phyloP scores from a whole-genome alignment of 2,329 filamentous ascomycete species.

The Emmonsiellopsis sp. region DNA sequence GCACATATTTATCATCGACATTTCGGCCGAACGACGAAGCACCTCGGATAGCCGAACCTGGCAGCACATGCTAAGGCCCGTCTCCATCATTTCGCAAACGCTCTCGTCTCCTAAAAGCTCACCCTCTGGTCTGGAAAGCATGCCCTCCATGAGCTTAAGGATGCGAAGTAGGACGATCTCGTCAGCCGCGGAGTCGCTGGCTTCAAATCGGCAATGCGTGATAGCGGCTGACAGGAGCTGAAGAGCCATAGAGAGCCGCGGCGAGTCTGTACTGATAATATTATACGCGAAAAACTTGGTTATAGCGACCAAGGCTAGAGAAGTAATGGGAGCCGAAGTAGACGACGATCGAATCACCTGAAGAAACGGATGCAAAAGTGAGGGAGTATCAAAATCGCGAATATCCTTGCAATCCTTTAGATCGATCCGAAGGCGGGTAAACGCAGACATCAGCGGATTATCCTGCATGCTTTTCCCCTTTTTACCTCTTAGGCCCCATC shows the following conservation, averaged over 20 bases:
- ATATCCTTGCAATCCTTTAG: slow-evolving; percentile 87
- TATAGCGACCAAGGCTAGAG: slow-evolving; percentile 82
- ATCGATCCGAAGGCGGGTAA: slow-evolving; percentile 80
- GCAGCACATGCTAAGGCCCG: slow-evolving; percentile 92
- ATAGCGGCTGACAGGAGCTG: slow-evolving; percentile 89
- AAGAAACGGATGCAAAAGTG: slow-evolving; percentile 84
- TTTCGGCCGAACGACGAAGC: slow-evolving; percentile 81
- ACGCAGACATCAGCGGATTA: slow-evolving; percentile 90
- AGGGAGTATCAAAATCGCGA: slow-evolving; percentile 75
- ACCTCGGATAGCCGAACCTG: slow-evolving; percentile 86
- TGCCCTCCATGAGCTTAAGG: slow-evolving; percentile 93
- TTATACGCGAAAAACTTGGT: slow-evolving; percentile 96
- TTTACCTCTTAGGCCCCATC: slow-evolving; percentile 91
- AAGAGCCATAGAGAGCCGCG: slow-evolving; percentile 85
- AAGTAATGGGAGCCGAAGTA: slow-evolving; percentile 92
- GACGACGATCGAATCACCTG: slow-evolving; percentile 95
- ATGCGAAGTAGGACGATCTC: slow-evolving; percentile 94
- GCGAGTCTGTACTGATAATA: slow-evolving; percentile 73
- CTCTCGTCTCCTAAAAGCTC: slow-evolving; percentile 95
- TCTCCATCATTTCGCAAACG: slow-evolving; percentile 99
- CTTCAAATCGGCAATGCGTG: slow-evolving; percentile 95
- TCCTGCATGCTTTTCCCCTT: slow-evolving; percentile 97
- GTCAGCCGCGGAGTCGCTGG: slow-evolving; percentile 87
- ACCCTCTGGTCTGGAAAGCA: slow-evolving; percentile 88
- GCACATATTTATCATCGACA: slow-evolving; percentile 97